phyloP scores from a whole-genome alignment of 352 stramenopile genomes.

The Globisporangium perplexum region DNA sequence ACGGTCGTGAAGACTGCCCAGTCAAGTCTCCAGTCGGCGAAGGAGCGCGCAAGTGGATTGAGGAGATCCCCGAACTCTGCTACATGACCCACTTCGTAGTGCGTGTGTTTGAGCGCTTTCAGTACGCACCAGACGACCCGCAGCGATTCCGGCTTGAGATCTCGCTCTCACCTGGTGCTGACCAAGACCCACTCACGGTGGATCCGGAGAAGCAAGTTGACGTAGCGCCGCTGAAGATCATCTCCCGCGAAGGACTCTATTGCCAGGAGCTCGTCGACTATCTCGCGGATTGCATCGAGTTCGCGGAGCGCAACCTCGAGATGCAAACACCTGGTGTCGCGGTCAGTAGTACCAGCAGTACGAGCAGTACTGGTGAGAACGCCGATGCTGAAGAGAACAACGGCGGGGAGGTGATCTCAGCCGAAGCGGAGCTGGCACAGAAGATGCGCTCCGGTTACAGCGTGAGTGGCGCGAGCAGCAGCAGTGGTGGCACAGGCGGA shows the following conservation, averaged over 20 bases:
- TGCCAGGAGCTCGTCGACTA: slow-evolving; percentile 87
- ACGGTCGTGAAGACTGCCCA: slow-evolving; percentile 54
- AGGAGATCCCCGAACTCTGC: slow-evolving; percentile 94
- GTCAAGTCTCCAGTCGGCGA: slow-evolving; percentile 54
- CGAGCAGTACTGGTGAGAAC: slow-evolving; percentile 11
- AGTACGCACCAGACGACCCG: slow-evolving; percentile 55
- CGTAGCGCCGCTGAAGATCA: slow-evolving; percentile 76
- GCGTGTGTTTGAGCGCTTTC: slow-evolving; percentile 95
- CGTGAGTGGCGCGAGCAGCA: slow-evolving; percentile 55
- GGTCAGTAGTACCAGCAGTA: slow-evolving; percentile 23
- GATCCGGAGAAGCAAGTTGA: slow-evolving; percentile 56
- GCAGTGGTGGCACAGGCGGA: slow-evolving; percentile 26
- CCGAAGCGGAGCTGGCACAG: slow-evolving; percentile 16
- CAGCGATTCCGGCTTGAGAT: slow-evolving; percentile 83
- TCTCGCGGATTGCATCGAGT: slow-evolving; percentile 67
- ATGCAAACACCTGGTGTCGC: slow-evolving; percentile 25
- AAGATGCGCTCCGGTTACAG: slow-evolving; percentile 42
- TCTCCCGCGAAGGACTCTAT: slow-evolving; percentile 74
- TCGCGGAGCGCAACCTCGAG: slow-evolving; percentile 55
- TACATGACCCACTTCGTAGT: slow-evolving; percentile 99
- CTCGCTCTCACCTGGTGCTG: slow-evolving; percentile 74
- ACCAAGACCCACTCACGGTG: slow-evolving; percentile 59
- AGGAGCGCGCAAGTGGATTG: slow-evolving; percentile 80
- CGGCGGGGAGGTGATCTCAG: slow-evolving; percentile 5
- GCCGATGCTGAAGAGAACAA: slow-evolving; percentile 20